A percentile compares a stretch with the other conserved stretches of the same genome.
Conservation (phyloP, 345 rosid genomes). For the Pelargonium nanum region DNA sequence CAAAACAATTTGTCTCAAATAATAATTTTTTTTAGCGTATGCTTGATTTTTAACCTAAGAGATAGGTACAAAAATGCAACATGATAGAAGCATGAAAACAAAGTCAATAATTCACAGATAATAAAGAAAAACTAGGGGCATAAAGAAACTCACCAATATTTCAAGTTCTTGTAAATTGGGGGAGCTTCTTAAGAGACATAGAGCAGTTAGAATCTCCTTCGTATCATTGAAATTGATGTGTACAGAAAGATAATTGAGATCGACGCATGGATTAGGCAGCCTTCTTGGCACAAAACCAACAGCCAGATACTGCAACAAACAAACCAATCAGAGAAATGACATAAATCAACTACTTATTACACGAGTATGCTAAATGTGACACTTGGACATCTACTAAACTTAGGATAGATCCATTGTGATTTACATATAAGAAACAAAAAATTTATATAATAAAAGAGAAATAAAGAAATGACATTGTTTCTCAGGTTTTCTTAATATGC, state of each 20-base stretch:
- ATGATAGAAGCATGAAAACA: not conserved
- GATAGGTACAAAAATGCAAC: not conserved
- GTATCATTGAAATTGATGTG: conserved; percentile 54
- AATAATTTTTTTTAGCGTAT: too few species aligned
- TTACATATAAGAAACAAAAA: not conserved
- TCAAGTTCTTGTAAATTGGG: conserved; percentile 60
- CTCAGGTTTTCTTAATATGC: not conserved
- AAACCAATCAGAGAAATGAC: conserved; percentile 3
- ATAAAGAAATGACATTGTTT: too few species aligned
- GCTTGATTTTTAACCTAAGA: not conserved
- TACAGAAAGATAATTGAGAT: conserved; percentile 52
- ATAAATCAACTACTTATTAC: not conserved
- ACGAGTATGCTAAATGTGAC: conserved; percentile 6
- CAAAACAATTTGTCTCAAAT: too few species aligned
- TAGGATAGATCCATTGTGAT: not conserved
- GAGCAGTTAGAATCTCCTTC: conserved; percentile 46
- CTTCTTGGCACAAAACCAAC: conserved; percentile 40
- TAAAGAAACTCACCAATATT: conserved; percentile 34
- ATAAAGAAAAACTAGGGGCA: not conserved
- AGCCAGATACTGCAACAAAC: conserved; percentile 45
- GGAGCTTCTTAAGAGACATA: conserved; percentile 49
- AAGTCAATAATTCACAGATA: not conserved
- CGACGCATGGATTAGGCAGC: conserved; percentile 39
- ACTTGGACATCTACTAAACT: conserved; percentile 1
- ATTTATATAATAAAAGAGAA: not conserved